A percentile compares a stretch with the other conserved stretches of the same genome.
Conservation (phyloP, 371 early-diverging fungal genomes). For the Blakeslea trispora region DNA sequence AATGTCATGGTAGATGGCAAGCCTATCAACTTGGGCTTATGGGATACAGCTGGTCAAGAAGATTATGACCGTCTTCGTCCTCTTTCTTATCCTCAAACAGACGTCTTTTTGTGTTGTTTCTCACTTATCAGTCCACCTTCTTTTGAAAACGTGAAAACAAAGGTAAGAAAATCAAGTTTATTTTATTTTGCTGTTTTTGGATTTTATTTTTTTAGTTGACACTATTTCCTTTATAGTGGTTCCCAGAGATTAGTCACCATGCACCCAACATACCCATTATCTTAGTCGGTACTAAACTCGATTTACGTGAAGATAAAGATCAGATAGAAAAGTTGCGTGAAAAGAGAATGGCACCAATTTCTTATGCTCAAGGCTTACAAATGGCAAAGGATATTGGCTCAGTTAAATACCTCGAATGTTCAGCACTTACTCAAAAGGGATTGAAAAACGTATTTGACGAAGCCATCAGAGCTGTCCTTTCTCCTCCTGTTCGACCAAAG, state of each 20-base stretch:
- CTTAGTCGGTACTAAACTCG: conserved; percentile 96
- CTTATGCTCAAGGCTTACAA: conserved; percentile 82
- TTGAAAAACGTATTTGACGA: conserved; percentile 97
- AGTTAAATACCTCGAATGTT: conserved; percentile 95
- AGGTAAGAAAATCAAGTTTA: too few relatives aligned
- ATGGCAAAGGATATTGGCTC: conserved; percentile 90
- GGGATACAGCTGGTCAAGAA: conserved; percentile 99
- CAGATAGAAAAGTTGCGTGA: conserved; percentile 83
- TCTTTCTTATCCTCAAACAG: conserved; percentile 91
- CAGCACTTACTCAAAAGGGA: conserved; percentile 95
- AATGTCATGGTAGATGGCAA: conserved; percentile 93
- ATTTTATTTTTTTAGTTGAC: conserved; percentile 1
- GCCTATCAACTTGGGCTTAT: conserved; percentile 90
- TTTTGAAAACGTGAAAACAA: conserved; percentile 86
- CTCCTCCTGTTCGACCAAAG: conserved; percentile 63
- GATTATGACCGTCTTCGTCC: conserved; percentile 95
- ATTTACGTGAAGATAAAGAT: conserved; percentile 91
- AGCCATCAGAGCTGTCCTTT: conserved; percentile 92
- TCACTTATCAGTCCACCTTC: conserved; percentile 84
- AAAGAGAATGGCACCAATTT: conserved; percentile 87
- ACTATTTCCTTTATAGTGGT: conserved; percentile 65
- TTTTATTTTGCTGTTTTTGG: too few relatives aligned
- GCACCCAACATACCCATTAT: conserved; percentile 93
- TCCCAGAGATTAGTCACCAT: conserved; percentile 92
- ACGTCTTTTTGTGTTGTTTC: conserved; percentile 90